Evolutionary conservation across 345 rosid species (phyloP), one percentile per base, ranked within the genome.

Genomic region (Mangifera indica): DNA sequence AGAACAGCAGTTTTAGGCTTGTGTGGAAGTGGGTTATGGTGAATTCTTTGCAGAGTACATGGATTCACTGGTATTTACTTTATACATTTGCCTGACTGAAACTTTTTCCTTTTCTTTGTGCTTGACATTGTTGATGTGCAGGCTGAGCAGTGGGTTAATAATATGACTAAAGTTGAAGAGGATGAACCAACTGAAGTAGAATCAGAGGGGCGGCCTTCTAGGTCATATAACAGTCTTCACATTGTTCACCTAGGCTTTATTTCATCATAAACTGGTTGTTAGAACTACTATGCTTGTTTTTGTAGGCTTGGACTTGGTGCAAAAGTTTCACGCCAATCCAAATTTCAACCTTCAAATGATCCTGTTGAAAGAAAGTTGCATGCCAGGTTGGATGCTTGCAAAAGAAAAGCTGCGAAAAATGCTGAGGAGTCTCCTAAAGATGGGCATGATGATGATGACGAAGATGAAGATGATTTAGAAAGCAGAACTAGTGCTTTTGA

Each of bases 81-180:
- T 69, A 1, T n/a, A 12, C 0, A 10, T 14, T 60, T 51, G 45
- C 14, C 52, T 63, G 10, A 3, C 22, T 60, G 54, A 14, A 60
- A 52, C 46, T 46, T 56, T 63, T 17, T 15, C 25, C 18, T 22
- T 32, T n/a, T 40, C 9, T 17, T 58, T 2, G 24, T 60, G 45
- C 29, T 72, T 61, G 69, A 63, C 7, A 25, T 66, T 69, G 42
- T 70, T 12, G 24, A 55, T 63, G 20, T 68, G 44, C 76, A 91
- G 97, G 93, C 91, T 74, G 91, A 89, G 72, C 83, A 81, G 72
- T 91, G 92, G 91, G 88, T 89, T 70, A 80, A 84, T 37, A 85
- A 63, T 72, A 89, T 89, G 92, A 69, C 87, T 13, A 78, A 66
- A 71, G 6, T 63, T 46, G 67, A 71, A 67, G 84, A 81, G 10